phyloP scores from a whole-genome alignment of 306 rosid genomes.

The Fagus crenata region DNA sequence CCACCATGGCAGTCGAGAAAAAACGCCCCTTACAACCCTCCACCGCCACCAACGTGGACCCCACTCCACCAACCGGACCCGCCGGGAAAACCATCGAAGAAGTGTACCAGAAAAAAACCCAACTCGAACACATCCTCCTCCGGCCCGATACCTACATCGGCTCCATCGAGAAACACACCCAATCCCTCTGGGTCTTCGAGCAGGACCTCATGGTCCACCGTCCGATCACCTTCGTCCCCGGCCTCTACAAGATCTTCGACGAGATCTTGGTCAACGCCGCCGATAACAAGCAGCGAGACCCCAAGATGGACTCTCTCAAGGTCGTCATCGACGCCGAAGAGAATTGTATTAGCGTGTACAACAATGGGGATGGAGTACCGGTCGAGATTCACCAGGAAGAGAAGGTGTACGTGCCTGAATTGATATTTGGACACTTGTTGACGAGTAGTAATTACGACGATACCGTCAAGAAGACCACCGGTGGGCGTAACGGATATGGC shows the following conservation, averaged over 20 bases:
- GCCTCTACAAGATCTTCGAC: conserved; percentile 91
- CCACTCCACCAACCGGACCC: conserved; percentile 11
- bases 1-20: conserved; percentile 55
- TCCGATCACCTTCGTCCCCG: conserved; percentile 71
- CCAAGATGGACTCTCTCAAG: conserved; percentile 64
- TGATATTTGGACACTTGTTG: conserved; percentile 83
- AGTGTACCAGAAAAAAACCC: conserved; percentile 86
- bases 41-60: conserved; percentile 52
- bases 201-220: conserved; percentile 70
- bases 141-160: conserved; percentile 96
- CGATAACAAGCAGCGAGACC: conserved; percentile 91
- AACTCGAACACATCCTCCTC: conserved; percentile 94
- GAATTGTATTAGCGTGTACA: conserved; percentile 56
- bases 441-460: conserved; percentile 94
- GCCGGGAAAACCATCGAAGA: conserved; percentile 65
- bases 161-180: conserved; percentile 86
- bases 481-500: conserved; percentile 90
- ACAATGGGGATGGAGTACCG: conserved; percentile 88
- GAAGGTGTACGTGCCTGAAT: conserved; percentile 86
- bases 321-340: conserved; percentile 61
- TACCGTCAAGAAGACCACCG: conserved; percentile 80
- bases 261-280: conserved; percentile 96
- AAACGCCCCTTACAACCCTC: conserved; percentile 70
- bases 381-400: conserved; percentile 94
- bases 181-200: conserved; percentile 76